phyloP scores from a whole-genome alignment of 768 basidiomycete species.

The Tulasnella sp. region DNA sequence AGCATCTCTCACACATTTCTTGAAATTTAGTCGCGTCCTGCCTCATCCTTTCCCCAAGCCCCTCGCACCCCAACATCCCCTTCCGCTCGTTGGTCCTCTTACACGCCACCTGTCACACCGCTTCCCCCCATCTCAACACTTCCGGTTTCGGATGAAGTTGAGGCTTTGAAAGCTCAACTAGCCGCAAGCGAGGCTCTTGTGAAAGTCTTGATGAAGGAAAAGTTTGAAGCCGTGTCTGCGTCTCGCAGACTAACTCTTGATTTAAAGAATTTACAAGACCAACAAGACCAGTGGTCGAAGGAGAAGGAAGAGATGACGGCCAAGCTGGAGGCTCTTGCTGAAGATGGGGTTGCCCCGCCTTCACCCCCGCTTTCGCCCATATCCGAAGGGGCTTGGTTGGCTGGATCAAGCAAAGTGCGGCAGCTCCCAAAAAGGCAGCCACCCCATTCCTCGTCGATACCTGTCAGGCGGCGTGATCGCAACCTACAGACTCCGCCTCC shows the following conservation, averaged over 20 bases:
- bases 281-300: background rate
- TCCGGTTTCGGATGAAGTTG: background rate
- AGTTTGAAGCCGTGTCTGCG: background rate
- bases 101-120: background rate
- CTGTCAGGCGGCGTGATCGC: background rate
- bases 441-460: background rate
- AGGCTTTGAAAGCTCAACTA: background rate
- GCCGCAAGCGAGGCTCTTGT: constrained; percentile 1
- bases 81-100: constrained; percentile 13
- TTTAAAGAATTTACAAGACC: background rate
- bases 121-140: background rate
- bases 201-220: background rate
- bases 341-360: background rate
- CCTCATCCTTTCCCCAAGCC: constrained; percentile 1
- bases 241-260: background rate
- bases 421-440: background rate
- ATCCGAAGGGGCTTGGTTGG: background rate
- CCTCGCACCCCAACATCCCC: constrained; percentile 15
- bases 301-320: background rate
- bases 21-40: constrained; percentile 7
- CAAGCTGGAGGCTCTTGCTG: background rate
- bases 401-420: background rate
- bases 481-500: background rate
- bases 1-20: background rate
- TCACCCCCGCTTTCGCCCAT: background rate